Conservation (phyloP, 2,329 filamentous ascomycete genomes). For the Colletotrichum lindemuthianum region DNA sequence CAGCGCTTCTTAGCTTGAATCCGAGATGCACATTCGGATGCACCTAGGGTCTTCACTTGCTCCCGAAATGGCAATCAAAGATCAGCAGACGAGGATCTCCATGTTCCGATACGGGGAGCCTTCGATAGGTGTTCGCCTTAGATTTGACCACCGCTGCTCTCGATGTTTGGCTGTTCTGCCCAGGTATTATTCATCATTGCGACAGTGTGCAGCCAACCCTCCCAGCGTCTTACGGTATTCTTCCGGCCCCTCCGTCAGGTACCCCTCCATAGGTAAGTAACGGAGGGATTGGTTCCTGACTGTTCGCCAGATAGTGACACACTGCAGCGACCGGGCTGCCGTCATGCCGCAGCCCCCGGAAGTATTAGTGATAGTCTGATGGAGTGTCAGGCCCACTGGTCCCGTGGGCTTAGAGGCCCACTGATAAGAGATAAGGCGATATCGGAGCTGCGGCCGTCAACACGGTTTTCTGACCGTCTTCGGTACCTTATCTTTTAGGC, state of each 20-base stretch:
- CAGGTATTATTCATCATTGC: too few relatives aligned
- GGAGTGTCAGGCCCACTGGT: too few relatives aligned
- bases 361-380: too few relatives aligned
- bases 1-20: slow-evolving; percentile 15
- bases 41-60: slow-evolving; percentile 28
- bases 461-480: slow-evolving; percentile 14
- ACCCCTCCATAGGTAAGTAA: slow-evolving; percentile 13
- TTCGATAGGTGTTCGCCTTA: too few relatives aligned
- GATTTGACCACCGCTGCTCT: too few relatives aligned
- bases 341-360: slow-evolving; percentile 11
- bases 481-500: slow-evolving; percentile 7
- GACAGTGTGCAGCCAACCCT: not conserved
- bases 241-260: not conserved
- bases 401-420: not conserved
- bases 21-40: slow-evolving; percentile 19
- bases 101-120: too few relatives aligned
- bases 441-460: slow-evolving; percentile 31
- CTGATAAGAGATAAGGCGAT: slow-evolving; percentile 35
- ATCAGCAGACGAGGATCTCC: not conserved
- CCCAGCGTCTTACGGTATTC: slow-evolving; percentile 8
- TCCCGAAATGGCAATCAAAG: not conserved
- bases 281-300: slow-evolving; percentile 33
- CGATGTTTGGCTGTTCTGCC: too few relatives aligned
- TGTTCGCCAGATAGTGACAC: not conserved
- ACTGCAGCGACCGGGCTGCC: not conserved